Evolutionary conservation across 2,329 filamentous ascomycete species (phyloP).

Genomic region (Thielaviopsis ethacetica): DNA sequence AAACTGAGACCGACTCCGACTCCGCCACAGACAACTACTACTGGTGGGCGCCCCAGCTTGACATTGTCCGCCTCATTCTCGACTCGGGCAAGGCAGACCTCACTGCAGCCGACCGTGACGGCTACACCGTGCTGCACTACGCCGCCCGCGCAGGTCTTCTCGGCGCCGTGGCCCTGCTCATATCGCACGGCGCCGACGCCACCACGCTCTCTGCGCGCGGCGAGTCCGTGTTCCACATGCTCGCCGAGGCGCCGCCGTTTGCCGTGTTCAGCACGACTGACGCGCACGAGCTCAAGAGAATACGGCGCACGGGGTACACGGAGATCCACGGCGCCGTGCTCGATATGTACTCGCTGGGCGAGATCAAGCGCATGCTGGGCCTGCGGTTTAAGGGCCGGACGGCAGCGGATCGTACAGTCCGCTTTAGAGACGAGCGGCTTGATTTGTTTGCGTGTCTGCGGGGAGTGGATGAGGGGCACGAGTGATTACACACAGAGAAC

Average conservation of each 20-base stretch:
- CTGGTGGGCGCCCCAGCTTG: constrained; percentile 2
- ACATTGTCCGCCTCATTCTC: not conserved
- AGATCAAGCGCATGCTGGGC: not conserved
- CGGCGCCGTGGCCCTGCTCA: not conserved
- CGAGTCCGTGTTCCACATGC: constrained; percentile 2
- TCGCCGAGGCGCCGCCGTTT: constrained; percentile 31
- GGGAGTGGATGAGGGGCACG: not conserved
- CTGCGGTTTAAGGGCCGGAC: not conserved
- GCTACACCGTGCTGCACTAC: constrained; percentile 1
- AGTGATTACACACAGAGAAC: not conserved
- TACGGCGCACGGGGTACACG: not conserved
- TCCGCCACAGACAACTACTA: not conserved
- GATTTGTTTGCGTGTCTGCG: not conserved
- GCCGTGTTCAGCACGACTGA: not conserved
- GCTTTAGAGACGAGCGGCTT: not conserved
- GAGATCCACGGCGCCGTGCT: not conserved
- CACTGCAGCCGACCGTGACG: not conserved
- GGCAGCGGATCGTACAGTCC: not conserved
- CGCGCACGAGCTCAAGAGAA: not conserved
- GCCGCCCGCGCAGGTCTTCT: not conserved
- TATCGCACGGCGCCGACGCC: not conserved
- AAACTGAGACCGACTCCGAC: not conserved
- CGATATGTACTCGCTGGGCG: not conserved
- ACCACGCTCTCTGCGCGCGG: not conserved
- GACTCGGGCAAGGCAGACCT: not conserved